Evolutionary conservation across 306 rosid species (phyloP).

Genomic region (Sesbania bispinosa): DNA sequence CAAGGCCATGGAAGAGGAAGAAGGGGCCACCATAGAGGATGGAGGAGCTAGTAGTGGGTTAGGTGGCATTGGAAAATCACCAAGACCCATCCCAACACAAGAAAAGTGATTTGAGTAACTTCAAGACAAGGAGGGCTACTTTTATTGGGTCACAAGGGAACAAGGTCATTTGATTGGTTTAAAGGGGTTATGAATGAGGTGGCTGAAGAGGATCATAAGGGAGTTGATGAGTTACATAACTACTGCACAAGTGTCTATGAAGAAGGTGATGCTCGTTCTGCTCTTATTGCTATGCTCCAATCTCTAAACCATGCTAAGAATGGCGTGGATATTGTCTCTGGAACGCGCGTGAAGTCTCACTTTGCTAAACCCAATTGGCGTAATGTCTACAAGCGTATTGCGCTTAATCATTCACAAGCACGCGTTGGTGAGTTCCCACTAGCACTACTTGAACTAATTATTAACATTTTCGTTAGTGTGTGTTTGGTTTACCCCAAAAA

Average conservation of each 20-base stretch:
- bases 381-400: slow-evolving; percentile 57
- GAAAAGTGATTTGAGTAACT: not conserved
- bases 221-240: slow-evolving; percentile 59
- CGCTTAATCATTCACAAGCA: slow-evolving; percentile 41
- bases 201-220: slow-evolving; percentile 49
- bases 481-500: not conserved
- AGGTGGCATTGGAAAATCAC: slow-evolving; percentile 11
- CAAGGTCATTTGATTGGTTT: slow-evolving; percentile 73
- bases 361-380: slow-evolving; percentile 76
- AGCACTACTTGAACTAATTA: not conserved
- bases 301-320: slow-evolving; percentile 59
- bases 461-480: no score
- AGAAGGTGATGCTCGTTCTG: slow-evolving; percentile 79
- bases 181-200: slow-evolving; percentile 66
- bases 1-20: slow-evolving; percentile 46
- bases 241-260: slow-evolving; percentile 74
- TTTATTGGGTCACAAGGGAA: slow-evolving; percentile 67
- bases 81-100: not conserved
- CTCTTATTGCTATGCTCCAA: slow-evolving; percentile 68
- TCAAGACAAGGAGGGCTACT: slow-evolving; percentile 56
- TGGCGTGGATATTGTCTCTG: slow-evolving; percentile 64
- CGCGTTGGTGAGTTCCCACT: slow-evolving; percentile 51
- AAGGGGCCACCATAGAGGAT: slow-evolving; percentile 30
- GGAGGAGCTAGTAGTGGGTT: slow-evolving; percentile 20
- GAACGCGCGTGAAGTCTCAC: slow-evolving; percentile 61